phyloP scores from a whole-genome alignment of 2,329 filamentous ascomycete species.

The Pezicula rhizophila region DNA sequence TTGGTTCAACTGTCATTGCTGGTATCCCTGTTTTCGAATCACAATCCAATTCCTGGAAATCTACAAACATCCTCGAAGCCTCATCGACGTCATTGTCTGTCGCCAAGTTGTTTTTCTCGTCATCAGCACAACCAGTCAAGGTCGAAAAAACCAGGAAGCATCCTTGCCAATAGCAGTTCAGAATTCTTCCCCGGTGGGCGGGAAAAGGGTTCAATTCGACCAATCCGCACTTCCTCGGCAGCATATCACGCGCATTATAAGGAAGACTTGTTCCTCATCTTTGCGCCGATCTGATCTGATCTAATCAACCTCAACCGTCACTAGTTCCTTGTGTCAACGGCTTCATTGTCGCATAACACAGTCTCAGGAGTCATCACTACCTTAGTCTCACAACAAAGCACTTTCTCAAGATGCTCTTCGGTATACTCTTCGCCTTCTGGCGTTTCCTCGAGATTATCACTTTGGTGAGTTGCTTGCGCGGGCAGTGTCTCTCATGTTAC shows the following conservation, averaged over 20 bases:
- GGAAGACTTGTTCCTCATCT: no score
- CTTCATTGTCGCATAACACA: not conserved
- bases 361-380: not conserved
- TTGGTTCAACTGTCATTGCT: no score
- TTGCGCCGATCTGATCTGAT: no score
- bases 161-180: not conserved
- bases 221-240: no score
- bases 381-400: not conserved
- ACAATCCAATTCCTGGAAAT: no score
- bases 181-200: not conserved
- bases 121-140: not conserved
- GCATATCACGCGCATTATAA: no score
- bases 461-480: conserved; percentile 40
- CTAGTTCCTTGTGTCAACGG: no score
- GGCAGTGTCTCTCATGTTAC: not conserved
- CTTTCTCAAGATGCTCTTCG: conserved; percentile 48
- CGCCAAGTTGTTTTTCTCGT: not conserved
- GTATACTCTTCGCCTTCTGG: conserved; percentile 56
- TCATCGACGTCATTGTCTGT: conserved; percentile 1
- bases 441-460: conserved; percentile 58
- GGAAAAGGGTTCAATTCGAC: no score
- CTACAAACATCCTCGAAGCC: not conserved
- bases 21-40: no score
- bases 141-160: not conserved
- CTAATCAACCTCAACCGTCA: not conserved